phyloP scores from a whole-genome alignment of 164 flowering plant genomes.

The Dillenia suffruticosa region DNA sequence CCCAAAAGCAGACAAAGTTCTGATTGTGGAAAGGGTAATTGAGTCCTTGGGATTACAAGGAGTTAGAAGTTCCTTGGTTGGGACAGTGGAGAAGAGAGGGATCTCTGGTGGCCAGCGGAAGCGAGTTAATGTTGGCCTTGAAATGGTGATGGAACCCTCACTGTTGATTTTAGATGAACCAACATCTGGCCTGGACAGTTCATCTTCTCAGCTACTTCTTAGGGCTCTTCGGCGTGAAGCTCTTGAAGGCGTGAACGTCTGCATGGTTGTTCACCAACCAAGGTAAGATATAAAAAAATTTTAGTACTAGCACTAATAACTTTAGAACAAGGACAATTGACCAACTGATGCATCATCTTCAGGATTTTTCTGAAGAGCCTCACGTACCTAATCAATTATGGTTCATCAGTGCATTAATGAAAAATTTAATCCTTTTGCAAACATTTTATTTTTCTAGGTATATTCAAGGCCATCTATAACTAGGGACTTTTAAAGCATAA shows the following conservation, averaged over 20 bases:
- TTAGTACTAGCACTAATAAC: too few relatives aligned
- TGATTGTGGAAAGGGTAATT: slow-evolving; percentile 91
- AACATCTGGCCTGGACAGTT: slow-evolving; percentile 94
- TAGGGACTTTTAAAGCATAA: too few relatives aligned
- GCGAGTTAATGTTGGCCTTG: slow-evolving; percentile 94
- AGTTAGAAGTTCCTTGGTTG: slow-evolving; percentile 86
- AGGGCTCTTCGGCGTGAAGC: slow-evolving; percentile 97
- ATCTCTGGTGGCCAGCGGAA: slow-evolving; percentile 99
- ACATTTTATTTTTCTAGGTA: too few relatives aligned
- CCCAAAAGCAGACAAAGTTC: slow-evolving; percentile 77
- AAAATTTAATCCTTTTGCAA: too few relatives aligned
- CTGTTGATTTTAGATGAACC: slow-evolving; percentile 94
- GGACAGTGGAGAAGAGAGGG: slow-evolving; percentile 97
- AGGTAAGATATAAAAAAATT: slow-evolving; percentile 38
- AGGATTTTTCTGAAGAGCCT: too few relatives aligned
- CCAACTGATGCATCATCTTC: too few relatives aligned
- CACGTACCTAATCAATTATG: too few relatives aligned
- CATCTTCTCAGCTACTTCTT: slow-evolving; percentile 87
- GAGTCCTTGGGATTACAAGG: slow-evolving; percentile 85
- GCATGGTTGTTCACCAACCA: slow-evolving; percentile 98
- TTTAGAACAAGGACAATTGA: too few relatives aligned
- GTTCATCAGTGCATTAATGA: too few relatives aligned
- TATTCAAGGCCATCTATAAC: too few relatives aligned
- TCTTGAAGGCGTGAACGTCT: slow-evolving; percentile 92
- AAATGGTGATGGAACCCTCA: slow-evolving; percentile 99